A percentile compares a stretch with the other conserved stretches of the same genome.
Evolutionary conservation across 352 stramenopile species (phyloP).

Genomic region (Pythium insidiosum): DNA sequence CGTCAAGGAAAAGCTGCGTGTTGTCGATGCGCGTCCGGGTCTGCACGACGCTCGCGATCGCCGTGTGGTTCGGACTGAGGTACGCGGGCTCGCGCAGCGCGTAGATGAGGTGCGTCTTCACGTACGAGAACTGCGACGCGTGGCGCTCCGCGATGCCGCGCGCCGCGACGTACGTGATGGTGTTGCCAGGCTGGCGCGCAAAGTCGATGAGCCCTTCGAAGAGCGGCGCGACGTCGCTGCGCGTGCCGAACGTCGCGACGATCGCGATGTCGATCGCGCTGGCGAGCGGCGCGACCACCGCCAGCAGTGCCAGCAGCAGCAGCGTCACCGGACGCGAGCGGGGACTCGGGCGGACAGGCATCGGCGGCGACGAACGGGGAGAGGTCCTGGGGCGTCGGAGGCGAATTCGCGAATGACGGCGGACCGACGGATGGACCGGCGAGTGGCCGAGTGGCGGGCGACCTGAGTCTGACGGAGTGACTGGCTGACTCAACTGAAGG

Average conservation of each 20-base stretch:
- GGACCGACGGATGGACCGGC: no score
- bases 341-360: no score
- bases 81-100: constrained; percentile 9
- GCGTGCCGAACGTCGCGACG: constrained; percentile 15
- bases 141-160: constrained; percentile 9
- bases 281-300: constrained; percentile 1
- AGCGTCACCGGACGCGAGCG: no score
- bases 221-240: constrained; percentile 15
- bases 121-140: constrained; percentile 14
- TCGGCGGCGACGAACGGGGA: no score
- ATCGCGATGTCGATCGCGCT: constrained; percentile 14
- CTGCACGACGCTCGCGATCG: constrained; percentile 14
- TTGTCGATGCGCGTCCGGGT: constrained; percentile 16
- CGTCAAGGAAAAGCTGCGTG: constrained; percentile 13
- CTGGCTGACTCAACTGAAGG: no score
- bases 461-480: no score
- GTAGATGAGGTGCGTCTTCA: constrained; percentile 6
- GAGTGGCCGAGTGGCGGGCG: no score
- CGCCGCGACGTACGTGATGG: constrained; percentile 13
- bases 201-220: constrained; percentile 15
- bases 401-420: no score
- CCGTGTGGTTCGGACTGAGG: constrained; percentile 19
- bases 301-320: no score
- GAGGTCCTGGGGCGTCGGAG: no score
- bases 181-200: constrained; percentile 8